Percentiles rank a stretch among this genome's conserved stretches.
These are phyloP conservation scores for Pleurotus sapidus DNA, from an alignment of 768 basidiomycete genomes.

Conservation along the genomic window DNA sequence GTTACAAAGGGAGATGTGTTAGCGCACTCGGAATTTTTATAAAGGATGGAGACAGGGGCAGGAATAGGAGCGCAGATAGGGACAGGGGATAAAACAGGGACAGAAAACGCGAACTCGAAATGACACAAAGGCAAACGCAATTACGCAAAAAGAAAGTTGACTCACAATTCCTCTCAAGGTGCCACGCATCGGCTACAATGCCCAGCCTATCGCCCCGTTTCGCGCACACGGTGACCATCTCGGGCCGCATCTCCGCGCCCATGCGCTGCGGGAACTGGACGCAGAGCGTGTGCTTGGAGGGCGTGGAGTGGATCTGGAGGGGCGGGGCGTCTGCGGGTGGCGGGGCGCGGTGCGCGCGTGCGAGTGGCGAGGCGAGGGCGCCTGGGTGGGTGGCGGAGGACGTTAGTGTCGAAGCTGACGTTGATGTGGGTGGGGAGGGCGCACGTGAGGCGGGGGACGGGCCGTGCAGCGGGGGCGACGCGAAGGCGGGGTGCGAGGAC, in stretches of 20 bases:
- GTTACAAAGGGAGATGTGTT: no score
- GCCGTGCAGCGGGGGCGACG: conserved; percentile 22
- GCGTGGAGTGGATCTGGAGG: conserved; percentile 41
- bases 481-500: background rate
- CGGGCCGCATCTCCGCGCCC: conserved; percentile 30
- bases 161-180: conserved; percentile 59
- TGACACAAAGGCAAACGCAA: no score
- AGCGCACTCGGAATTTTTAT: no score
- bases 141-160: conserved; percentile 6
- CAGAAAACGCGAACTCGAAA: background rate
- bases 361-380: conserved; percentile 21
- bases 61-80: background rate
- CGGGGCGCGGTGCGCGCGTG: conserved; percentile 25
- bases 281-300: conserved; percentile 38
- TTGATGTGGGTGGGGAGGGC: conserved; percentile 41
- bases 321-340: conserved; percentile 32
- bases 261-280: conserved; percentile 46
- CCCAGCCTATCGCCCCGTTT: conserved; percentile 56
- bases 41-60: no score
- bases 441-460: conserved; percentile 30
- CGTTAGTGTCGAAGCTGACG: conserved; percentile 16
- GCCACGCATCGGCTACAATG: conserved; percentile 62
- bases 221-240: conserved; percentile 64
- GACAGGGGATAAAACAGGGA: background rate
- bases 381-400: conserved; percentile 23